phyloP scores from a whole-genome alignment of 192 early-diverging fungal genomes.

The Dissophora ornata region DNA sequence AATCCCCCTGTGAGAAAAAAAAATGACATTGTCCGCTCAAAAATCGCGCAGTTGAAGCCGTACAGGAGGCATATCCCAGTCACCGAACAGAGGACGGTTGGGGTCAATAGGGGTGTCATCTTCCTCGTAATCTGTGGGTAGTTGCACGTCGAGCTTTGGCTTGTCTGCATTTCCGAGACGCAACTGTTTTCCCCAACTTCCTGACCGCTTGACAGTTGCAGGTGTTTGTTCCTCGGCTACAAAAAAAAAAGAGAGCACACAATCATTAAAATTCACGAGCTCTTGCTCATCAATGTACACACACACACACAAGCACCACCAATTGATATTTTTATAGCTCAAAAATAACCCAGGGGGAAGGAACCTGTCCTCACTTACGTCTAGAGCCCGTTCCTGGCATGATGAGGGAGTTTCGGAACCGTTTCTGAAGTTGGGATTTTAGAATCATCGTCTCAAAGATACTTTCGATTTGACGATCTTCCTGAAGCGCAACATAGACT shows the following conservation, averaged over 20 bases:
- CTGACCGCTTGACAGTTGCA: conserved; percentile 52
- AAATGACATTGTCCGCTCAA: too few relatives aligned
- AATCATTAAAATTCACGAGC: too few relatives aligned
- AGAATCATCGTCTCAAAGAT: conserved; percentile 64
- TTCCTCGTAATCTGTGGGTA: conserved; percentile 45
- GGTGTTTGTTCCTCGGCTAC: conserved; percentile 39
- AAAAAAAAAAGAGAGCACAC: background rate
- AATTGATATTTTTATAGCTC: too few relatives aligned
- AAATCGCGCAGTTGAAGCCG: too few relatives aligned
- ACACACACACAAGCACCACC: too few relatives aligned
- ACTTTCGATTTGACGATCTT: conserved; percentile 63
- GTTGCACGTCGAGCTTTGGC: conserved; percentile 40
- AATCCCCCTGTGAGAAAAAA: too few relatives aligned
- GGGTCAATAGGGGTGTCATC: conserved; percentile 39
- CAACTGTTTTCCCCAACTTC: conserved; percentile 54
- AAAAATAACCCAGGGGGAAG: conserved; percentile 3
- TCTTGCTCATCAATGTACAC: too few relatives aligned
- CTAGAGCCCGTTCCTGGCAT: conserved; percentile 45
- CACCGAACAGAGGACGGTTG: conserved; percentile 50
- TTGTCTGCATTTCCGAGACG: conserved; percentile 50
- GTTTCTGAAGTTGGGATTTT: conserved; percentile 59
- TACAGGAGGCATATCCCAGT: conserved; percentile 52
- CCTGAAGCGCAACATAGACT: conserved; percentile 60
- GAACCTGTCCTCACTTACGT: conserved; percentile 34
- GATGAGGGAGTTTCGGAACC: conserved; percentile 50